Evolutionary conservation across 1,139 yeast species (phyloP).

Genomic region (Yamadazyma dendronema): DNA sequence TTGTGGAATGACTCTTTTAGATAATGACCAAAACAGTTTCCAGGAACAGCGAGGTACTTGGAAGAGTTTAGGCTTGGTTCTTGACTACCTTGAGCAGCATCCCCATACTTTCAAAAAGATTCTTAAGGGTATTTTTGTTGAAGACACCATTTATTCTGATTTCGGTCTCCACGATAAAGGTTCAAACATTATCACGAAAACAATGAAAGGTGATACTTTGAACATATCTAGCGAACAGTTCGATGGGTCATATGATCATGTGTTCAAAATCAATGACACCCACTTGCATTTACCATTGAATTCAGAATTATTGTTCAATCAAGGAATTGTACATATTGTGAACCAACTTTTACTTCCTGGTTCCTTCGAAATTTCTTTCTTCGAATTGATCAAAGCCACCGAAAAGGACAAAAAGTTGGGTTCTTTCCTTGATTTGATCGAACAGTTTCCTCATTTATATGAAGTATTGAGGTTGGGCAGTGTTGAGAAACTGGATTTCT

Average conservation of each 20-base stretch:
- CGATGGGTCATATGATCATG: conserved; percentile 27
- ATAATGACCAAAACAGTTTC: conserved; percentile 3
- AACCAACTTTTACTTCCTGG: conserved; percentile 58
- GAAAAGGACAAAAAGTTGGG: conserved; percentile 39
- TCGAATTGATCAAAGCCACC: conserved; percentile 52
- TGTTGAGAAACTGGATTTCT: conserved; percentile 39
- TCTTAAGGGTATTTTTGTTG: conserved; percentile 58
- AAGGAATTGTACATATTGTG: conserved; percentile 84
- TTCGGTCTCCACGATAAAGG: conserved; percentile 31
- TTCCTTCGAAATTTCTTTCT: conserved; percentile 50
- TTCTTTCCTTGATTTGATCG: conserved; percentile 49
- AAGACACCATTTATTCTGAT: conserved; percentile 69
- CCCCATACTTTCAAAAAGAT: conserved; percentile 48
- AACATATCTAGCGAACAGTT: conserved; percentile 19
- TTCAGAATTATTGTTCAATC: conserved; percentile 71
- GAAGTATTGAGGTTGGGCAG: conserved; percentile 17
- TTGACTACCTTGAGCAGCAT: conserved; percentile 57
- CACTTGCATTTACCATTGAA: conserved; percentile 36
- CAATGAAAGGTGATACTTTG: conserved; percentile 39
- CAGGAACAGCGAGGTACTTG: conserved; percentile 32
- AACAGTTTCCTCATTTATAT: conserved; percentile 27
- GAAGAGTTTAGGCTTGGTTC: conserved; percentile 62
- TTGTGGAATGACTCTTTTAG: conserved; percentile 39
- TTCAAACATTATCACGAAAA: conserved; percentile 22
- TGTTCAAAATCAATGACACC: conserved; percentile 27